These are phyloP conservation scores for Pinus taeda DNA, from an alignment of 75 land plant genomes.

Conservation along the genomic window DNA sequence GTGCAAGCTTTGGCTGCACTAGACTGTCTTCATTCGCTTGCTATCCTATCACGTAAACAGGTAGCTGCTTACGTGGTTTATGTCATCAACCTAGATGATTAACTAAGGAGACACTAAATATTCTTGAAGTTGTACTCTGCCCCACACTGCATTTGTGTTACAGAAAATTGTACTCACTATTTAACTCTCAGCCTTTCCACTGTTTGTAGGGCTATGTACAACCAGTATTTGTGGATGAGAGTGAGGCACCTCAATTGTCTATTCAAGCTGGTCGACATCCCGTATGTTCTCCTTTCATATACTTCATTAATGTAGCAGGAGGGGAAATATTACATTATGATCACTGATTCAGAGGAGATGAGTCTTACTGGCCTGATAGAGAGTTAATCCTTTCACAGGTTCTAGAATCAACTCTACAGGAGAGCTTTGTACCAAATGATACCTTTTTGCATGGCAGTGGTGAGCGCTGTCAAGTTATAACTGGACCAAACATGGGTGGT, in stretches of 20 bases:
- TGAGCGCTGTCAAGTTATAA: slow-evolving; percentile 81
- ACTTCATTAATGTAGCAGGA: not conserved
- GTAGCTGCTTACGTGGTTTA: slow-evolving; percentile 19
- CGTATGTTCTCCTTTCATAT: slow-evolving; percentile 35
- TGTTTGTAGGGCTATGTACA: slow-evolving; percentile 76
- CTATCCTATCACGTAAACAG: slow-evolving; percentile 81
- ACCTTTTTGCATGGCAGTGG: slow-evolving; percentile 61
- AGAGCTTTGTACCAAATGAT: slow-evolving; percentile 92
- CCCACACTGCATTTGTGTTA: slow-evolving; percentile 6
- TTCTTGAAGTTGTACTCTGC: not conserved
- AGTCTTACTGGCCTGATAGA: not conserved
- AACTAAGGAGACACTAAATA: not conserved
- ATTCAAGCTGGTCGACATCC: slow-evolving; percentile 91
- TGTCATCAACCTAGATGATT: not conserved
- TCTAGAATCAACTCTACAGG: slow-evolving; percentile 72
- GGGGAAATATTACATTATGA: not conserved
- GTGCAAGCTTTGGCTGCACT: slow-evolving; percentile 92
- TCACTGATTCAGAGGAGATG: not conserved
- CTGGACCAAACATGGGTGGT: slow-evolving; percentile 99
- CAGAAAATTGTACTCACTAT: not conserved
- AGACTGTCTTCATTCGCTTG: slow-evolving; percentile 91
- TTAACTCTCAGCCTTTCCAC: not conserved
- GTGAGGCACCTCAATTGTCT: slow-evolving; percentile 60
- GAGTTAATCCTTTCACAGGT: slow-evolving; percentile 40
- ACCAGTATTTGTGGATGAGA: slow-evolving; percentile 66